Evolutionary conservation across 176 grass and related monocot genomes (phyloP), one percentile per base, ranked within the genome.

Genomic region (Eleusine indica): DNA sequence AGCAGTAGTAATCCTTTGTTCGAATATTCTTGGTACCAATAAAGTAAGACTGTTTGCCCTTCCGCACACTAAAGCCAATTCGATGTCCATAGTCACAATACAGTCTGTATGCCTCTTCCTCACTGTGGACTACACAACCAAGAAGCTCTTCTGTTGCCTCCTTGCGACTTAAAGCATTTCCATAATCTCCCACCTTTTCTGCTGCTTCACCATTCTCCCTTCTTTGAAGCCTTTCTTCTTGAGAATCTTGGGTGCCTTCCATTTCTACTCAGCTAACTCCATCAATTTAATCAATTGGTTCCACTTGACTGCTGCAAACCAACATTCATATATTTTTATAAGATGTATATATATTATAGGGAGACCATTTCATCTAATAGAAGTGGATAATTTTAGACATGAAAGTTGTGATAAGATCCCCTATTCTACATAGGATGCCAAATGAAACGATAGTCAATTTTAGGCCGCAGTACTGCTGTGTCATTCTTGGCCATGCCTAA

Each of bases 1-100:
- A 96, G 94, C 94, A 96, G 67, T 96, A 96, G 77, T 96, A 96
- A 62, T 96, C 94, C 77, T 96, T 93, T 57, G 94, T 91, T 37
- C 91, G 88, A 58, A 96, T 92, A 66, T 89, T 87, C 84, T 91
- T 96, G 44, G 91, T 96, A 29, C 94, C 94, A 32, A 93, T 88
- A 71, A 93, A 96, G 80, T 96, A 96, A 57, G 89, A 93, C 75
- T 96, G 94, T 65, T 96, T 96, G 67, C 91, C 94, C 85, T 93
- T 96, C 18, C 94, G 94, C 48, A 96, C 94, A 54, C 94, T 96
- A 75, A 96, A 96, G 44, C 94, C 94, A 9, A 93, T 85, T 14
- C 94, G 86, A 92, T 96, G 94, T 5, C 94, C 91, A 78, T 96
- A 96, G 64, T 96, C 94, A 18, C 94, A 96, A 62, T 91, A 96